Evolutionary conservation across 495 filamentous ascomycete species (phyloP), one percentile per base, ranked within the genome.

Genomic region (Penicillium odoratum): DNA sequence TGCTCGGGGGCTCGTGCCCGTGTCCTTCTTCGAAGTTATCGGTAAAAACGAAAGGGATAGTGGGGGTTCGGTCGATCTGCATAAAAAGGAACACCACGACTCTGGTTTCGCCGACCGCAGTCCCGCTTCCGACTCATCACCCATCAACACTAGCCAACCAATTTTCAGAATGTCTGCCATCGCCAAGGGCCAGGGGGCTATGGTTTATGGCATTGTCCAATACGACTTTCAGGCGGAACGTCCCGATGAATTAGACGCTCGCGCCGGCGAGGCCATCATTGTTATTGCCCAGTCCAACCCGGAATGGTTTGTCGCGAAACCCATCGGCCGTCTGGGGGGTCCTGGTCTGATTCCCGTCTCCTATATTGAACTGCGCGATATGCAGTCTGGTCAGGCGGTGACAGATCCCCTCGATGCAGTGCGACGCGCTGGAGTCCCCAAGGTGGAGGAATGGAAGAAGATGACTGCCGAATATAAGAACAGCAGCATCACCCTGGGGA

Each of bases 401-500:
- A 70, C 83, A 8, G 93, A 98, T 72, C 83, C 92, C 5, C 81
- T 90, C 33, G 93, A 93, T 10, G 93, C 95, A 7, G 91, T 98
- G 51, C 85, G 84, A 58, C 83, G 86, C 64, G 94, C 95, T 42
- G 94, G 94, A 8, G 92, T 98, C 43, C 94, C 95, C n/a, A 89
- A 88, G 69, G 95, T 98, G 11, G 94, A 98, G 69, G 95, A 98
- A 65, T 98, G 94, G 94, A 98, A 98, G 82, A 96, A 95, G 77
- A 97, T 97, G 92, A 94, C 94, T 9, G 92, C 92, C 25, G 93
- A 97, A 48, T 98, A 98, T 77, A 98, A 98, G 81, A 97, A 98
- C 69, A 96, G 92, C 73, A 97, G 93, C 73, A 98, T 98, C 69
- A 90, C 91, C 5, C 79, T 98, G 30, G 94, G 94, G 58, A 93